phyloP scores from a whole-genome alignment of 1,284 basidiomycete genomes.

The Hemileia vastatrix region DNA sequence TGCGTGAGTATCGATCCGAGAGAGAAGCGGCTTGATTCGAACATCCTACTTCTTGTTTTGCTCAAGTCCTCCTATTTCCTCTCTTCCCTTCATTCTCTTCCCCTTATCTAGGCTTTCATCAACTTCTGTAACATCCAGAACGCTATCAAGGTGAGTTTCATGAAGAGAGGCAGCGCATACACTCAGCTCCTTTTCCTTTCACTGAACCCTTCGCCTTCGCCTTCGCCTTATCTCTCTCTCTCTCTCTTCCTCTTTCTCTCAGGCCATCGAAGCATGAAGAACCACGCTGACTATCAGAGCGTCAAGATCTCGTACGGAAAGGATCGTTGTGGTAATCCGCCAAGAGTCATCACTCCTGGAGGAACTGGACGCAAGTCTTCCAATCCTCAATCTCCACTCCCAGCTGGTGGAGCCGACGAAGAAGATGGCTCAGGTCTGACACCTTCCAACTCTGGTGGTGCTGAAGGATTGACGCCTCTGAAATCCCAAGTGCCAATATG shows the following conservation, averaged over 20 bases:
- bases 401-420: background rate
- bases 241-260: too few relatives aligned
- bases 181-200: too few relatives aligned
- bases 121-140: slow-evolving; percentile 44
- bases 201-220: slow-evolving; percentile 5
- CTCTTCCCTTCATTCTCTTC: slow-evolving; percentile 2
- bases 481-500: background rate
- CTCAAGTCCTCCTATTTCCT: background rate
- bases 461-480: background rate
- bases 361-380: slow-evolving; percentile 6
- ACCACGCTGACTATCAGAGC: slow-evolving; percentile 37
- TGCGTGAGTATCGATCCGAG: slow-evolving; percentile 27
- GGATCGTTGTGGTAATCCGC: slow-evolving; percentile 40
- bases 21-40: too few relatives aligned
- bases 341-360: slow-evolving; percentile 25
- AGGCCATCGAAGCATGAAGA: slow-evolving; percentile 43
- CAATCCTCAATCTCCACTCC: background rate
- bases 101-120: slow-evolving; percentile 33
- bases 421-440: background rate
- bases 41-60: too few relatives aligned
- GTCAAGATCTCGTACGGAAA: slow-evolving; percentile 42
- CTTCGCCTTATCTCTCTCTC: background rate
- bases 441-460: background rate
- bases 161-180: background rate
- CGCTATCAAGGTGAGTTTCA: slow-evolving; percentile 34